Evolutionary conservation across 2,329 filamentous ascomycete genomes (phyloP), one percentile per base, ranked within the genome.

Genomic region (Alternaria consortialis): DNA sequence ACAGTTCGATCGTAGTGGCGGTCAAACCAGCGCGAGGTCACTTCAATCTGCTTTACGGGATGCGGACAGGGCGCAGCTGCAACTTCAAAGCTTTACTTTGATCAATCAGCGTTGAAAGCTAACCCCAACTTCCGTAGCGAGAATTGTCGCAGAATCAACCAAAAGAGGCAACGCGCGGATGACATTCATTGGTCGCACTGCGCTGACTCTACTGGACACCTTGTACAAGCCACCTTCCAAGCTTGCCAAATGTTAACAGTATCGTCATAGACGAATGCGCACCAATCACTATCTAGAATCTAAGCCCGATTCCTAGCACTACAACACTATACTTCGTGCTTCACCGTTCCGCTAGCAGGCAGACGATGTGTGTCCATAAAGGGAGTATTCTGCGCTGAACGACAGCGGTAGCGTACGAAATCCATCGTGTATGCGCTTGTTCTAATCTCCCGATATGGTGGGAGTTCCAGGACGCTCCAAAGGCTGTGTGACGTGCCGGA

Each of bases 391-490:
- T 64, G 68, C 67, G 67, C 67, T 60, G 56, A 44, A 34, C 34
- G 27, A 27, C 56, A 47, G 47, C 53, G 46, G 31, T 52, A 17
- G 50, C 44, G 31, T 37, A 29, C 32, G 39, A 36, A 23, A 20
- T 39, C 23, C 17, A 9, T 31, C 40, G 29, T 47, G 31, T 34
- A 46, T 39, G 23, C 46, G 44, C 43, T 40, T 36, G 36, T 25
- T 17, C 12, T 40, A 25, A 36, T 9, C 13, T 20, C 27, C 7
- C 36, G 53, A 44, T 25, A 72, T 72, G 70, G 70, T 72, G 1
- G 70, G 70, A 17, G 62, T 74, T n/a, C 60, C 72, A 12, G 75
- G 75, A 11, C 64, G 74, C 40, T 77, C 75, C 7, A 77, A 77
- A 52, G 75, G 72, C 4, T 77, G 75, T 54, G 61, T 69, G 13